Percentiles rank a stretch among this genome's conserved stretches.
These are phyloP conservation scores for Pulveroboletus frians DNA, from an alignment of 768 basidiomycete species.

Conservation along the genomic window DNA sequence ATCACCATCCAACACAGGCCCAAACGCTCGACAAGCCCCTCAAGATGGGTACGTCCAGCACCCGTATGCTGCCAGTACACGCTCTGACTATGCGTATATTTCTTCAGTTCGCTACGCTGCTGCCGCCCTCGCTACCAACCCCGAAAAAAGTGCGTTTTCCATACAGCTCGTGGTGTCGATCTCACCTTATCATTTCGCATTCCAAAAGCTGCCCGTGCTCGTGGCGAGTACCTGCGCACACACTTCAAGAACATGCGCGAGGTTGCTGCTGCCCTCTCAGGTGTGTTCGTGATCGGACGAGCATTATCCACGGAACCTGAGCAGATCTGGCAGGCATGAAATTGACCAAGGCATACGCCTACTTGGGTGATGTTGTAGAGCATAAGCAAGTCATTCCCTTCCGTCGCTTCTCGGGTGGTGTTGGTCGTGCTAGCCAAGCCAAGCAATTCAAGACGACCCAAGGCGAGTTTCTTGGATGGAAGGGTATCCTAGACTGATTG, in stretches of 20 bases:
- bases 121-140: slow-evolving; percentile 81
- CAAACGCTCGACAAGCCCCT: slow-evolving; percentile 36
- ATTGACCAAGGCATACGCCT: slow-evolving; percentile 90
- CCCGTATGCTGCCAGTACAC: slow-evolving; percentile 11
- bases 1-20: slow-evolving; percentile 48
- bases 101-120: slow-evolving; percentile 86
- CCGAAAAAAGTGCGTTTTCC: slow-evolving; percentile 80
- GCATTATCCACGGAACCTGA: background rate
- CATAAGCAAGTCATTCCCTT: slow-evolving; percentile 98
- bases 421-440: slow-evolving; percentile 90
- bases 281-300: slow-evolving; percentile 39
- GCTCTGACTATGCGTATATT: slow-evolving; percentile 14
- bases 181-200: slow-evolving; percentile 4
- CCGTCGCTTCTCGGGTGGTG: slow-evolving; percentile 92
- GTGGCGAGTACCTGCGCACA: slow-evolving; percentile 96
- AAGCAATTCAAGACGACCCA: slow-evolving; percentile 96
- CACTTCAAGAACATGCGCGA: slow-evolving; percentile 99
- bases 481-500: background rate
- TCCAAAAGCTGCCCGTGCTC: slow-evolving; percentile 75
- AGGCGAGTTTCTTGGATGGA: slow-evolving; percentile 49
- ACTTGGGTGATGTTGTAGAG: slow-evolving; percentile 90
- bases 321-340: slow-evolving; percentile 62
- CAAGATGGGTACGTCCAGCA: slow-evolving; percentile 58
- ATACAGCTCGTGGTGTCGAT: background rate
- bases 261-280: slow-evolving; percentile 90